Evolutionary conservation across 495 filamentous ascomycete species (phyloP).

Genomic region (Platismatia glauca): DNA sequence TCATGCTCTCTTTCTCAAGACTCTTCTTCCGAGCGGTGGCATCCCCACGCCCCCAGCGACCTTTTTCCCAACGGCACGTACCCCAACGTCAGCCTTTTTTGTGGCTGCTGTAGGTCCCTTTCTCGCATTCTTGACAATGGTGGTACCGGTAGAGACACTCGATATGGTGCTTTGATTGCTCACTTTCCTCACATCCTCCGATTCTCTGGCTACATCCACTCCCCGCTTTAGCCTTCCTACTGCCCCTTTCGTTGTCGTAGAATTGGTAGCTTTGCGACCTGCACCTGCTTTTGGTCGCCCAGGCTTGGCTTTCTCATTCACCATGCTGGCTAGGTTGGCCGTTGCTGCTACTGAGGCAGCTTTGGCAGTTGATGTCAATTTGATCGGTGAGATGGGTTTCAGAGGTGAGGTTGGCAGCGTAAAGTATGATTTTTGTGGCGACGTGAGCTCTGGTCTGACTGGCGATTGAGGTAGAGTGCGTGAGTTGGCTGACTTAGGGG

Average conservation of each 20-base stretch:
- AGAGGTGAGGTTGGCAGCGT: conserved; percentile 47
- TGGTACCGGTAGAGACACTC: conserved; percentile 44
- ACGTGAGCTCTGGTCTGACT: conserved; percentile 36
- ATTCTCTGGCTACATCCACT: conserved; percentile 27
- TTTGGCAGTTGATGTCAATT: conserved; percentile 34
- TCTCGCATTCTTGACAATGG: conserved; percentile 49
- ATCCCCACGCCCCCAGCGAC: conserved; percentile 32
- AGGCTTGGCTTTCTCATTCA: conserved; percentile 22
- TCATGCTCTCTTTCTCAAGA: conserved; percentile 40
- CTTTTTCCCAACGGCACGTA: conserved; percentile 38
- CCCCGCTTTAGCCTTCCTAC: conserved; percentile 31
- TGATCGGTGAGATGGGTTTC: conserved; percentile 44
- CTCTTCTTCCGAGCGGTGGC: conserved; percentile 33
- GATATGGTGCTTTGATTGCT: conserved; percentile 40
- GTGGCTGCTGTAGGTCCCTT: conserved; percentile 41
- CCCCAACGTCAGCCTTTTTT: conserved; percentile 30
- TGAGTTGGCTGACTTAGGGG: conserved; percentile 74
- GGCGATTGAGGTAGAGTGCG: conserved; percentile 56
- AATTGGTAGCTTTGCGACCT: conserved; percentile 29
- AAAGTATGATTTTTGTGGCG: conserved; percentile 40
- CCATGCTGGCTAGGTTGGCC: conserved; percentile 20
- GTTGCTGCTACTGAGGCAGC: conserved; percentile 30
- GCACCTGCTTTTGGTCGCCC: conserved; percentile 24
- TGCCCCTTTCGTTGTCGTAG: conserved; percentile 23
- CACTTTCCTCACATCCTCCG: conserved; percentile 29